phyloP scores from a whole-genome alignment of 345 rosid species.

The Lepidium aucheri region DNA sequence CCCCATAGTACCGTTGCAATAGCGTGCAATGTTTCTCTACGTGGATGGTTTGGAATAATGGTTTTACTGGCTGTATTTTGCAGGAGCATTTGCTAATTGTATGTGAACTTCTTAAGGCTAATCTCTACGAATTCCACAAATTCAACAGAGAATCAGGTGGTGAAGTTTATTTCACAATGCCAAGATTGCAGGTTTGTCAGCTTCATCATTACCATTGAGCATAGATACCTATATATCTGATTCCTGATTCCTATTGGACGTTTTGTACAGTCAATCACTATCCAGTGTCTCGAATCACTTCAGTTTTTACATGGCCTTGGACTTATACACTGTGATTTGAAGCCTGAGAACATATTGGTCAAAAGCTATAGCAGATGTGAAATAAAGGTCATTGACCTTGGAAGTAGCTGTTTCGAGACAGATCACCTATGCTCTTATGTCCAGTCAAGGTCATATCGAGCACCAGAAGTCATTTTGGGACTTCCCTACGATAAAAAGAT shows the following conservation, averaged over 20 bases:
- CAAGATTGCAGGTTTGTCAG: slow-evolving; percentile 85
- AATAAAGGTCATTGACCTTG: slow-evolving; percentile 98
- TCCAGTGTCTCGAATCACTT: slow-evolving; percentile 96
- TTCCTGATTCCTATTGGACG: slow-evolving; percentile 14
- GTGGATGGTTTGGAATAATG: neutral
- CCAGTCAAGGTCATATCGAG: slow-evolving; percentile 96
- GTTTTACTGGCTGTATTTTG: slow-evolving; percentile 15
- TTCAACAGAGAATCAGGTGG: slow-evolving; percentile 99
- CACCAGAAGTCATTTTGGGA: slow-evolving; percentile 95
- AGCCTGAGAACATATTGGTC: slow-evolving; percentile 93
- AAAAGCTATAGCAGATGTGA: slow-evolving; percentile 99
- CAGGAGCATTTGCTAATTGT: slow-evolving; percentile 99
- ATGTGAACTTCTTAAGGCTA: slow-evolving; percentile 98
- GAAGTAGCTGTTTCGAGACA: slow-evolving; percentile 99
- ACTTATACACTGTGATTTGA: slow-evolving; percentile 93
- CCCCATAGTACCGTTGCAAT: neutral
- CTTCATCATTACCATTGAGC: slow-evolving; percentile 19
- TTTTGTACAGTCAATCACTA: slow-evolving; percentile 83
- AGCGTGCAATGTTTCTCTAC: neutral
- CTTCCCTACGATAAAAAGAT: slow-evolving; percentile 95
- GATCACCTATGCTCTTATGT: slow-evolving; percentile 98
- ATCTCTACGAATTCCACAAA: slow-evolving; percentile 95
- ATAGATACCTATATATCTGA: neutral
- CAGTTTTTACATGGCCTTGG: slow-evolving; percentile 92
- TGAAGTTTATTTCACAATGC: slow-evolving; percentile 99